Conservation (phyloP, 805 yeast species). For the Ogataea glucozyma region DNA sequence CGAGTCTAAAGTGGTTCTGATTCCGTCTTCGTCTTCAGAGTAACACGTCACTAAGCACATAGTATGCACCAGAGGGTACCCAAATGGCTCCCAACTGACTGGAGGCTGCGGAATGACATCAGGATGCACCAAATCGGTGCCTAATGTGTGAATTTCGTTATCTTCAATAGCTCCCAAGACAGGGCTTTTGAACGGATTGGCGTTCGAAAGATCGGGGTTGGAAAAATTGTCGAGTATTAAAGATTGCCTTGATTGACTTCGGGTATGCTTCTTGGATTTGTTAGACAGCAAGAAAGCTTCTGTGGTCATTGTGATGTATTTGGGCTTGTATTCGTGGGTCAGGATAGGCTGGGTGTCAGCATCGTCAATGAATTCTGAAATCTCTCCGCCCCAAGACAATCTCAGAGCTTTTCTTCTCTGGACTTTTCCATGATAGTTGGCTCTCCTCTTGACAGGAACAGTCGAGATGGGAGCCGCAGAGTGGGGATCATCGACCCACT, state of each 20-base stretch:
- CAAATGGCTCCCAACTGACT: conserved; percentile 81
- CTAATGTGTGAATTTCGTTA: conserved; percentile 47
- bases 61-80: conserved; percentile 73
- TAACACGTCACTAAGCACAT: conserved; percentile 87
- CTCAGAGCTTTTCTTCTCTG: conserved; percentile 34
- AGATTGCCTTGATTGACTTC: conserved; percentile 18
- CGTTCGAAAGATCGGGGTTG: conserved; percentile 32
- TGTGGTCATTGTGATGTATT: conserved; percentile 64
- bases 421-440: conserved; percentile 42
- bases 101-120: conserved; percentile 93
- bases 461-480: conserved; percentile 51
- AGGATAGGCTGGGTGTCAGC: conserved; percentile 3
- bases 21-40: conserved; percentile 85
- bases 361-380: conserved; percentile 33
- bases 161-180: conserved; percentile 32
- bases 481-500: conserved; percentile 75
- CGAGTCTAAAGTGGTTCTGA: conserved; percentile 88
- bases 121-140: conserved; percentile 63
- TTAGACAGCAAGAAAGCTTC: conserved; percentile 45
- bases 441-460: conserved; percentile 54
- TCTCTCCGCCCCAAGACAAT: conserved; percentile 41
- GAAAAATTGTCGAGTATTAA: conserved; percentile 14
- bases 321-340: conserved; percentile 38
- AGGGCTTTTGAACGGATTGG: conserved; percentile 26
- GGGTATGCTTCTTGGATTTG: conserved; percentile 13